Conservation (phyloP, 768 basidiomycete species). For the Scleroderma citrinum region DNA sequence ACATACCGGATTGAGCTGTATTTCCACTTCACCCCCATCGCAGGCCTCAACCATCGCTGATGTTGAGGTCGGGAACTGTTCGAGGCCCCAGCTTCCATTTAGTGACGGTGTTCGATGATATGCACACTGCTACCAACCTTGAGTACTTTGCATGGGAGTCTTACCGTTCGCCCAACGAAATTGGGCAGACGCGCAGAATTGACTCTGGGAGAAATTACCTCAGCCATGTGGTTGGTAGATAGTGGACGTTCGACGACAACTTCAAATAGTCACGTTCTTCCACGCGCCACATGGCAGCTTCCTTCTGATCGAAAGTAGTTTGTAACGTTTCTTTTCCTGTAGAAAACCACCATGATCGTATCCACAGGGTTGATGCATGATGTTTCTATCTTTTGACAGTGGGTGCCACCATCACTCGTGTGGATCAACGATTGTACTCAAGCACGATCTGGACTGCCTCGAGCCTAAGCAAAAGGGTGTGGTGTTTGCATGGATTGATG, state of each 20-base stretch:
- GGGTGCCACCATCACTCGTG: too few relatives aligned
- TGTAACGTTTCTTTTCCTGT: too few relatives aligned
- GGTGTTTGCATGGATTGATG: too few relatives aligned
- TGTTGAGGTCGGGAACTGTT: slow-evolving; percentile 37
- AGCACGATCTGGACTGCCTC: too few relatives aligned
- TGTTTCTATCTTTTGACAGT: too few relatives aligned
- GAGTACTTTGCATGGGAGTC: slow-evolving; percentile 57
- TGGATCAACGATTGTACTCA: too few relatives aligned
- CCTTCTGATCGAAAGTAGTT: too few relatives aligned
- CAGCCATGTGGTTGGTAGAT: slow-evolving; percentile 14
- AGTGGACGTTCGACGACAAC: background rate
- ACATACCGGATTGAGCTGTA: slow-evolving; percentile 39
- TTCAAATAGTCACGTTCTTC: background rate
- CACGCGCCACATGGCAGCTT: too few relatives aligned
- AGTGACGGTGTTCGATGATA: background rate
- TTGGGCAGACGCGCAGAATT: slow-evolving; percentile 54
- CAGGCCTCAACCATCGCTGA: slow-evolving; percentile 54
- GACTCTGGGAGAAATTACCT: slow-evolving; percentile 43
- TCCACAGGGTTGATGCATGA: too few relatives aligned
- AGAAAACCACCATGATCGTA: too few relatives aligned
- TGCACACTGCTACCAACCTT: slow-evolving; percentile 32
- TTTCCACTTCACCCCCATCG: slow-evolving; percentile 59
- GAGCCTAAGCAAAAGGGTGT: too few relatives aligned
- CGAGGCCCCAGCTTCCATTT: slow-evolving; percentile 1
- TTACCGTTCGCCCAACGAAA: slow-evolving; percentile 49